Conservation (phyloP, 305 asterid genomes). For the Salvia sclarea region DNA sequence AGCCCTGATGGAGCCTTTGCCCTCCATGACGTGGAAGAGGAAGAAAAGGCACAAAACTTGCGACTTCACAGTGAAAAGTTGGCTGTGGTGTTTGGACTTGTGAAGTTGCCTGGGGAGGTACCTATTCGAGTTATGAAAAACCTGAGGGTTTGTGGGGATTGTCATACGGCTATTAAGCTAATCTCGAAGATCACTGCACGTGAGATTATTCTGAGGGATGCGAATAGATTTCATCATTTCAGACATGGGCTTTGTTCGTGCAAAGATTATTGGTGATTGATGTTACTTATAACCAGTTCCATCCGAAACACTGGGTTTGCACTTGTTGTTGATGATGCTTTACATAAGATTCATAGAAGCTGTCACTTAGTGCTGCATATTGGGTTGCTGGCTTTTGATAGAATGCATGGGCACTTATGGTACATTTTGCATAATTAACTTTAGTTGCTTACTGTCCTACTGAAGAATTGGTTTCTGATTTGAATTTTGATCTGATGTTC, state of each 20-base stretch:
- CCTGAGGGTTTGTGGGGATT: slow-evolving; percentile 75
- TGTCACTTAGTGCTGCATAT: slow-evolving; percentile 6
- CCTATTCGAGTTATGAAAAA: slow-evolving; percentile 75
- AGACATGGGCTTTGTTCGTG: slow-evolving; percentile 63
- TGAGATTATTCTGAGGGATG: slow-evolving; percentile 63
- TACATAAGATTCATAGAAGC: slow-evolving; percentile 13
- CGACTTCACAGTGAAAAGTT: slow-evolving; percentile 68
- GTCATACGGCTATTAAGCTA: slow-evolving; percentile 61
- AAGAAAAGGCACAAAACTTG: slow-evolving; percentile 59
- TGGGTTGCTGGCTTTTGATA: slow-evolving; percentile 8
- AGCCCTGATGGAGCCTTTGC: slow-evolving; percentile 57
- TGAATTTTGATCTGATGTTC: no score
- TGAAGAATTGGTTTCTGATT: no score
- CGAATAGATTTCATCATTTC: slow-evolving; percentile 68
- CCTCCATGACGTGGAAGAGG: slow-evolving; percentile 71
- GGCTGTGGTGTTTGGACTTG: slow-evolving; percentile 67
- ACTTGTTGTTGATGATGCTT: slow-evolving; percentile 11
- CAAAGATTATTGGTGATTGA: slow-evolving; percentile 63
- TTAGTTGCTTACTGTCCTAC: no score
- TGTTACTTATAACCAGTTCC: background rate
- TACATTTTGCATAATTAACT: no score
- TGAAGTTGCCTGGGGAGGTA: slow-evolving; percentile 56
- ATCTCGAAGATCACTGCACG: slow-evolving; percentile 51
- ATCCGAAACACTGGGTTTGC: slow-evolving; percentile 2
- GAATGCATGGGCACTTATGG: no score